These are phyloP conservation scores for Pythium grandisporangium DNA, from an alignment of 352 stramenopile genomes.

Conservation along the genomic window DNA sequence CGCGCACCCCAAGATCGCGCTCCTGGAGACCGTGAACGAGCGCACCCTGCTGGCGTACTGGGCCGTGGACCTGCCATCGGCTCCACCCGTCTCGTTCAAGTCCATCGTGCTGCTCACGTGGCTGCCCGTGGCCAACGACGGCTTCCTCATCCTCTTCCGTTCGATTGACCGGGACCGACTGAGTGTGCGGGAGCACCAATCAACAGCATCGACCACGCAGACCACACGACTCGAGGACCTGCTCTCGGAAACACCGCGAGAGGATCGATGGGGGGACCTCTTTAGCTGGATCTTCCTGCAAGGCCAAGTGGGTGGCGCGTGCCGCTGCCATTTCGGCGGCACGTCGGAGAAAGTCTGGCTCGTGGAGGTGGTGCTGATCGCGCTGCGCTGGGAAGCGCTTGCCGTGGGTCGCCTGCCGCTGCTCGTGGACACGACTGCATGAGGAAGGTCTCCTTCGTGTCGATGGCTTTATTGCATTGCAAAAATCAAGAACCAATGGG, in stretches of 20 bases:
- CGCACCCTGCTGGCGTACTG: constrained; percentile 51
- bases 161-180: constrained; percentile 31
- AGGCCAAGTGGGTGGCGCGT: constrained; percentile 20
- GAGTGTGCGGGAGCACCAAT: background rate
- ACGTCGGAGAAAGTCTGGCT: constrained; percentile 51
- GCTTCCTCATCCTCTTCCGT: constrained; percentile 46
- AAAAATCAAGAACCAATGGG: too few relatives aligned
- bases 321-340: constrained; percentile 48
- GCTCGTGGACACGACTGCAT: too few relatives aligned
- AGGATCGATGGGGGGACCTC: constrained; percentile 30
- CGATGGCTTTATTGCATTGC: too few relatives aligned
- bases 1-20: constrained; percentile 28
- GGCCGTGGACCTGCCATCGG: constrained; percentile 29
- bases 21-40: constrained; percentile 37
- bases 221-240: background rate
- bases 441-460: too few relatives aligned
- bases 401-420: constrained; percentile 20
- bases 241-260: constrained; percentile 10
- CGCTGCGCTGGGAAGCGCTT: constrained; percentile 49
- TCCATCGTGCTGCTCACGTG: constrained; percentile 33
- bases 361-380: constrained; percentile 54
- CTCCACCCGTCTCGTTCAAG: constrained; percentile 25
- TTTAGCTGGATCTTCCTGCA: constrained; percentile 53
- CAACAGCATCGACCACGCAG: constrained; percentile 3
- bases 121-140: constrained; percentile 26